These are phyloP conservation scores for Rhytidhysteron rufulum DNA, from an alignment of 2,329 filamentous ascomycete genomes.

Conservation along the genomic window DNA sequence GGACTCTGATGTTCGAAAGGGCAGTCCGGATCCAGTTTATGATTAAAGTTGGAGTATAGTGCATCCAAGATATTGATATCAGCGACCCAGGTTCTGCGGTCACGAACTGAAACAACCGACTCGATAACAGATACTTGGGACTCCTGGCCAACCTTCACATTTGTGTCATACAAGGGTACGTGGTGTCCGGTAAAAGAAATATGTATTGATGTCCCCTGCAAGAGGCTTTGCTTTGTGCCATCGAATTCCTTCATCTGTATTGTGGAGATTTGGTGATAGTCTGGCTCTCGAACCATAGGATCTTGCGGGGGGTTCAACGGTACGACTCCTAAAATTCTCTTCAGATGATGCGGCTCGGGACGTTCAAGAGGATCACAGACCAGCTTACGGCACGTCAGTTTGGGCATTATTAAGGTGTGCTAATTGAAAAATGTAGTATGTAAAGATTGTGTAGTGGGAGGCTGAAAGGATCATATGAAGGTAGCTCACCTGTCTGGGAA, in stretches of 20 bases:
- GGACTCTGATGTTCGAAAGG: no score
- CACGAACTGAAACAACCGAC: constrained; percentile 1
- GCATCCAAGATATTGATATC: constrained; percentile 3
- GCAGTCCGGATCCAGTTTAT: background rate
- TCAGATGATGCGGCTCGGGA: background rate
- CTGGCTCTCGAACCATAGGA: background rate
- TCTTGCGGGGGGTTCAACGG: background rate
- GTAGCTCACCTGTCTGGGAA: constrained; percentile 2
- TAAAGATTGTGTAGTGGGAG: no score
- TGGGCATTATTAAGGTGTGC: no score
- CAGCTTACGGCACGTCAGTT: no score
- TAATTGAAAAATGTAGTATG: no score
- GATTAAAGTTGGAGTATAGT: background rate
- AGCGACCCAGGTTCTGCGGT: constrained; percentile 1
- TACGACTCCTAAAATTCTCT: background rate
- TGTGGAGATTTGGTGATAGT: background rate
- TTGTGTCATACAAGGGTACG: background rate
- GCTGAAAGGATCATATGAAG: no score
- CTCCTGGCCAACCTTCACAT: background rate
- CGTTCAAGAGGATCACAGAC: background rate
- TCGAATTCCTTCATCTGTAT: constrained; percentile 1
- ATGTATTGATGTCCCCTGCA: constrained; percentile 3
- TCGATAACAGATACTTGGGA: constrained; percentile 2
- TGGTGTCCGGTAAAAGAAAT: constrained; percentile 4
- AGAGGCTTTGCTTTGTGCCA: background rate